A percentile compares a stretch with the other conserved stretches of the same genome.
Conservation (phyloP, 345 rosid genomes). For the sweet orange (Citrus sinensis) region DVS_A1.0 CM039167.1:4132001-4132500, state of each 20-base stretch:
- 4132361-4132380: background rate
- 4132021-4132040: background rate
- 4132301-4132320: background rate
- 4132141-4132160: background rate
- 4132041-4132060: background rate
- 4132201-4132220: background rate
- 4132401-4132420: background rate
- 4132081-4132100: background rate
- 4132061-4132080: background rate
- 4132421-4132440: background rate
- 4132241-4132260: background rate
- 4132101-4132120: background rate
- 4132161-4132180: background rate
- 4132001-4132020: background rate
- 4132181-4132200: background rate
- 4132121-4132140: slow-evolving; percentile 3
- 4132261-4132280: background rate
- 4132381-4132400: background rate
- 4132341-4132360: background rate
- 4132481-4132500: background rate
- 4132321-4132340: background rate
- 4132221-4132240: slow-evolving; percentile 1
- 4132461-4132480: background rate
- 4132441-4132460: background rate
- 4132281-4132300: background rate